Percentiles rank a stretch among this genome's conserved stretches.
phyloP scores from a whole-genome alignment of 495 filamentous ascomycete species.

The Neurospora sp. region DNA sequence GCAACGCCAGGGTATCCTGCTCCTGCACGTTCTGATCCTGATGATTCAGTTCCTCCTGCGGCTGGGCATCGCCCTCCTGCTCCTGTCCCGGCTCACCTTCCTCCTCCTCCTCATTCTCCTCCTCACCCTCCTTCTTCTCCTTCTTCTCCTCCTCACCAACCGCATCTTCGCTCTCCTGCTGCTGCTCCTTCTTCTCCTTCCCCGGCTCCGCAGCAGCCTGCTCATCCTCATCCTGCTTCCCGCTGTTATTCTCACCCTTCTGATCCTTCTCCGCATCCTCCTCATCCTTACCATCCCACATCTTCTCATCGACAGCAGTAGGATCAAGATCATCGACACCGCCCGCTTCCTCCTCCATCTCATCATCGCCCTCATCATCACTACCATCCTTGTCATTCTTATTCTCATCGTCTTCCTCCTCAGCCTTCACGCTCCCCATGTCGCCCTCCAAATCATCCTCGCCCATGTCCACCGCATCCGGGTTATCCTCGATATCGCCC shows the following conservation, averaged over 20 bases:
- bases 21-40: constrained; percentile 58
- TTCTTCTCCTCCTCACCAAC: constrained; percentile 39
- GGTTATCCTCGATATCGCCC: constrained; percentile 63
- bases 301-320: constrained; percentile 88
- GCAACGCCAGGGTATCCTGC: constrained; percentile 45
- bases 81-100: constrained; percentile 59
- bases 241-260: constrained; percentile 59
- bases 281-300: constrained; percentile 82
- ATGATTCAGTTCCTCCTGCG: constrained; percentile 52
- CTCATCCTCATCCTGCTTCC: constrained; percentile 53
- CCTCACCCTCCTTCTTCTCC: constrained; percentile 46
- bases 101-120: constrained; percentile 48
- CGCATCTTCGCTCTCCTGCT: constrained; percentile 54
- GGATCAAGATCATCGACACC: constrained; percentile 84
- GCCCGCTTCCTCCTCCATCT: constrained; percentile 80
- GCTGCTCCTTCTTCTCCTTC: constrained; percentile 48
- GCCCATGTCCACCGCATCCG: constrained; percentile 91
- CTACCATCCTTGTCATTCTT: constrained; percentile 31
- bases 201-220: constrained; percentile 50
- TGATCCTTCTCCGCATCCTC: constrained; percentile 74
- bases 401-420: constrained; percentile 43
- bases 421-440: constrained; percentile 53
- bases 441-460: constrained; percentile 81
- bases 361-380: constrained; percentile 48
- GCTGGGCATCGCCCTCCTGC: constrained; percentile 65